Evolutionary conservation across 2,329 filamentous ascomycete genomes (phyloP), one percentile per base, ranked within the genome.

Genomic region (Ceratocystis ficicola): DNA sequence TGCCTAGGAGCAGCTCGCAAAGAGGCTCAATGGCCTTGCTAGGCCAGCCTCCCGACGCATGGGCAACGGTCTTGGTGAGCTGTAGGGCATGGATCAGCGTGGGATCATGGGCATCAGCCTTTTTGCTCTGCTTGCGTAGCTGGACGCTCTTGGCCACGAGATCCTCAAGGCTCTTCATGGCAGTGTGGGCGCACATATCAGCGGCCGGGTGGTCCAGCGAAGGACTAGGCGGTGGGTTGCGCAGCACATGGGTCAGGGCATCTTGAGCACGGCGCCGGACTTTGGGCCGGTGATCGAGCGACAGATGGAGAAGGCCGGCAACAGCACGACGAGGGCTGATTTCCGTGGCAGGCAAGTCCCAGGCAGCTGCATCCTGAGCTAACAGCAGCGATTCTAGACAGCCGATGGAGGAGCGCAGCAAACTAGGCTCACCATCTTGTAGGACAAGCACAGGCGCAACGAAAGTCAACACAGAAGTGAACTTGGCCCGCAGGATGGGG

Each of bases 131-230:
- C 76, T 89, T 93, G 70, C 82, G 85, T 68, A 86, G 83, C 69
- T 79, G 75, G 15, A 76, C 76, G 17, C 85, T 81, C 68, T 86
- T 86, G 32, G 78, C 77, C 1, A 88, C 85, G 64, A 95, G 81
- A 69, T 92, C 86, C 70, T 86, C 83, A 69, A 97, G 78, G 74
- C 87, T 91, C 75, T 86, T 85, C 76, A 96, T 81, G 25, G 90
- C 90, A 30, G 89, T 92, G 75, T 96, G 90, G 20, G 94, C 94
- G 77, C 93, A 97, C 86, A 97, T 93, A 73, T 96, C 92, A 60
- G 93, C 89, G 30, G 91, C 94, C 1, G 94, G 94, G 73, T 99
- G 94, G 70, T 99, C 94, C 68, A 96, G 77, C 2, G 90, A 92
- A 1, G 94, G 94, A 69, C 90, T 96, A 0, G 93, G 92, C 0